Evolutionary conservation across 108 stramenopile genomes (phyloP).

Genomic region (Seminavis robusta): DNA sequence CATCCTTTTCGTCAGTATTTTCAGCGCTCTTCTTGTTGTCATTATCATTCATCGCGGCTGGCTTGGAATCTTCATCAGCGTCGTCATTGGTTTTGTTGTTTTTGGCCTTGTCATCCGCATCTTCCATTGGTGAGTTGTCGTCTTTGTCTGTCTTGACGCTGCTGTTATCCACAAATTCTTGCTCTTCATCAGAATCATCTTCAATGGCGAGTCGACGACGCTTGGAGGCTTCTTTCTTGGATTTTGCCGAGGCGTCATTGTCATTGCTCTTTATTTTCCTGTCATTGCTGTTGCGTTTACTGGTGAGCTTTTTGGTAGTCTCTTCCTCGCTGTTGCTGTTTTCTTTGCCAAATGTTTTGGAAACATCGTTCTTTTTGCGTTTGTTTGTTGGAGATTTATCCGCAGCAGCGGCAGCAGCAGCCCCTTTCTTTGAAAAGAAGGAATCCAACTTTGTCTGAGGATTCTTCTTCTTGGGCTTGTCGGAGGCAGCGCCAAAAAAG

Average conservation of each 20-base stretch:
- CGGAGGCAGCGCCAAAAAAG: conserved; percentile 41
- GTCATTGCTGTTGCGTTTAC: neutral
- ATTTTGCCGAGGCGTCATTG: conserved; percentile 14
- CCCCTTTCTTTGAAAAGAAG: conserved; percentile 18
- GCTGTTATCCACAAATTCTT: no score
- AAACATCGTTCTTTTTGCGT: neutral
- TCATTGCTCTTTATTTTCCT: neutral
- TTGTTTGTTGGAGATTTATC: conserved; percentile 1
- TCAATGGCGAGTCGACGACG: no score
- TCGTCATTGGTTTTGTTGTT: conserved; percentile 5
- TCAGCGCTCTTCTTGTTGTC: neutral
- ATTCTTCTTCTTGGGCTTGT: conserved; percentile 27
- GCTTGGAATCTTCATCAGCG: neutral
- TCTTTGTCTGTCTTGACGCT: no score
- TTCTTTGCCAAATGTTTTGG: neutral
- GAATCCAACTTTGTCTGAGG: conserved; percentile 37
- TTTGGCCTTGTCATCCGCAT: conserved; percentile 5
- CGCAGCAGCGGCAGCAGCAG: neutral
- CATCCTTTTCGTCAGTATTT: conserved; percentile 21
- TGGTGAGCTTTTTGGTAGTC: neutral
- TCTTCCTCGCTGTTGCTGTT: conserved; percentile 1
- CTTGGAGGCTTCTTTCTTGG: conserved; percentile 13
- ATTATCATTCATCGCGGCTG: neutral
- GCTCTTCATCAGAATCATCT: no score
- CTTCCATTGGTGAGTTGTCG: neutral